These are phyloP conservation scores for Rhodotorula kratochvilovae DNA, from an alignment of 768 basidiomycete species.

Conservation along the genomic window DNA sequence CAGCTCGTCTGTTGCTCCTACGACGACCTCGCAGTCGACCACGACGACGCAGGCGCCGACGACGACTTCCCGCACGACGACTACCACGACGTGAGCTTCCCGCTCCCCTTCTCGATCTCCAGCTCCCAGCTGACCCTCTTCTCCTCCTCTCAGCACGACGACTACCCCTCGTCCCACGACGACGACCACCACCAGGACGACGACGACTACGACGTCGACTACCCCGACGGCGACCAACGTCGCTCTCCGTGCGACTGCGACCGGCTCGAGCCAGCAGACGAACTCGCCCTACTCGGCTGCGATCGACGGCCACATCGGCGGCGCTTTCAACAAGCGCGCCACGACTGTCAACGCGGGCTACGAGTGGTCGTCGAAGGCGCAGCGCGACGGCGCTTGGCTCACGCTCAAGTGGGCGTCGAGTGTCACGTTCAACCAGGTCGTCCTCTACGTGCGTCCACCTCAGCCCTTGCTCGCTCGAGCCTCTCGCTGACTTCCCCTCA, in stretches of 20 bases:
- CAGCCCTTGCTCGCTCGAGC: no score
- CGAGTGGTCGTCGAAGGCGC: constrained; percentile 19
- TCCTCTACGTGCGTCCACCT: constrained; percentile 16
- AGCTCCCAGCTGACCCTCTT: background rate
- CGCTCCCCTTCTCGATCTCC: background rate
- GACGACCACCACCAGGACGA: background rate
- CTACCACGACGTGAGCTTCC: background rate
- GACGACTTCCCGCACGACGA: background rate
- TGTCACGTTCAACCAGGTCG: constrained; percentile 22
- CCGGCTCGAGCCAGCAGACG: constrained; percentile 12
- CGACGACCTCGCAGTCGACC: background rate
- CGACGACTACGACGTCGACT: background rate
- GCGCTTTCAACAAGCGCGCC: constrained; percentile 2
- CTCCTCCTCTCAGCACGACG: background rate
- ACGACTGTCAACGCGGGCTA: background rate
- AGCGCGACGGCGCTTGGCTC: constrained; percentile 14
- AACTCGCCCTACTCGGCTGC: constrained; percentile 8
- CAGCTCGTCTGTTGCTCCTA: background rate
- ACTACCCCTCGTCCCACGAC: background rate
- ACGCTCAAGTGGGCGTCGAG: constrained; percentile 16
- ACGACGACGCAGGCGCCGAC: background rate
- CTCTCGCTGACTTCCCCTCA: background rate
- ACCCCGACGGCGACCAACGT: constrained; percentile 4
- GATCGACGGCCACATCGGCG: constrained; percentile 30
- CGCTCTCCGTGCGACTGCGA: constrained; percentile 11